Conservation (phyloP, 176 grass and related monocot genomes). For the Alloteropsis semialata region DNA sequence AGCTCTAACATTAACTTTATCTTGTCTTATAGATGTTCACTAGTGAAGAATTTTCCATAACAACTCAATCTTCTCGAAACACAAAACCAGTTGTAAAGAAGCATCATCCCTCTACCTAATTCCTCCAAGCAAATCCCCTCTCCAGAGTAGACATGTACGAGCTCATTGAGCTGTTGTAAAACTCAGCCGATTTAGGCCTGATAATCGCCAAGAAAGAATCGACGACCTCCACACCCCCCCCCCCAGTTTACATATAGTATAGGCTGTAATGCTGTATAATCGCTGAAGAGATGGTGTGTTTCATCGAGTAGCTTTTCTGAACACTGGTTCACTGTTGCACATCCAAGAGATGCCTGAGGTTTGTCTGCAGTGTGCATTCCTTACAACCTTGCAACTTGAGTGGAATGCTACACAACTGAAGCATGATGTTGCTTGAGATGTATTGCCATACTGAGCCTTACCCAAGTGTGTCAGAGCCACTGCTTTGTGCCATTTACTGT, state of each 20-base stretch:
- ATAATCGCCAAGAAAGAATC: neutral
- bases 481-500: neutral
- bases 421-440: neutral
- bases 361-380: neutral
- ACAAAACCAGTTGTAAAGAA: neutral
- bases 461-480: neutral
- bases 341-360: neutral
- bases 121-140: neutral
- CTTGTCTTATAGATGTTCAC: neutral
- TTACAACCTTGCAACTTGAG: too few species aligned
- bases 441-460: neutral
- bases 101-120: neutral
- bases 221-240: too few species aligned
- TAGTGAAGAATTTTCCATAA: neutral
- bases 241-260: neutral
- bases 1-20: neutral
- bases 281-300: neutral
- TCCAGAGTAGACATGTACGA: neutral
- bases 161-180: neutral
- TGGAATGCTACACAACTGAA: too few species aligned
- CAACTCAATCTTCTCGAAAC: too few species aligned
- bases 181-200: neutral
- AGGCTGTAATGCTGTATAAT: neutral
- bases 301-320: neutral
- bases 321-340: neutral